These are phyloP conservation scores for Alternaria sp. DNA, from an alignment of 2,329 filamentous ascomycete genomes.

Conservation along the genomic window DNA sequence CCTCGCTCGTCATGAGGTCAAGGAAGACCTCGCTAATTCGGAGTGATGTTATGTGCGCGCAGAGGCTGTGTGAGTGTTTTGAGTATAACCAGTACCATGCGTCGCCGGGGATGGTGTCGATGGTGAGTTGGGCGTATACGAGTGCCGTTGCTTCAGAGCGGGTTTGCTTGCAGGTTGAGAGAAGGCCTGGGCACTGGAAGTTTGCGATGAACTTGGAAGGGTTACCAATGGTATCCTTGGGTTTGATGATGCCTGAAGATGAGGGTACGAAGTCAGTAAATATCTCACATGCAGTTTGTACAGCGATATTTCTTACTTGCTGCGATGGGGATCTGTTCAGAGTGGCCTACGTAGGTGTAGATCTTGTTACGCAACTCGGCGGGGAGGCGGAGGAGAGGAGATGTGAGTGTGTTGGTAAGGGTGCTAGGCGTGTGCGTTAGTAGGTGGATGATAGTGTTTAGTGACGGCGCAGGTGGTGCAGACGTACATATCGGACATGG, in stretches of 20 bases:
- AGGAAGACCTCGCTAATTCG: rapidly evolving
- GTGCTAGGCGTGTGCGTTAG: neutral
- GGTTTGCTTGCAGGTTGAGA: neutral
- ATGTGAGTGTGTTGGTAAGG: neutral
- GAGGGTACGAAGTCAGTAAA: too few species aligned
- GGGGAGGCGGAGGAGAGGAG: neutral
- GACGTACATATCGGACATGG: neutral
- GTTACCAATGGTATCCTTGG: too few species aligned
- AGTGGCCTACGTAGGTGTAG: neutral
- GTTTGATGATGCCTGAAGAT: too few species aligned
- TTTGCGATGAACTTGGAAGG: too few species aligned
- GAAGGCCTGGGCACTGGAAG: too few species aligned
- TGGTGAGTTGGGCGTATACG: neutral
- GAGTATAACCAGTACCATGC: neutral
- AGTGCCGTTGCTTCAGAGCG: neutral
- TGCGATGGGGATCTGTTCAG: neutral
- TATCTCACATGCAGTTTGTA: too few species aligned
- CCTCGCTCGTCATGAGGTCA: too few species aligned
- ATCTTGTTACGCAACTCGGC: neutral
- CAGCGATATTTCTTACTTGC: too few species aligned
- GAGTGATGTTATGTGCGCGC: neutral
- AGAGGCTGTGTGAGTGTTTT: rapidly evolving
- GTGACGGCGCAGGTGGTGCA: neutral
- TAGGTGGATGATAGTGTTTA: neutral
- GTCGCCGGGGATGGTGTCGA: neutral